phyloP scores from a whole-genome alignment of 2,329 filamentous ascomycete genomes.

The Lachnellula suecica region DNA sequence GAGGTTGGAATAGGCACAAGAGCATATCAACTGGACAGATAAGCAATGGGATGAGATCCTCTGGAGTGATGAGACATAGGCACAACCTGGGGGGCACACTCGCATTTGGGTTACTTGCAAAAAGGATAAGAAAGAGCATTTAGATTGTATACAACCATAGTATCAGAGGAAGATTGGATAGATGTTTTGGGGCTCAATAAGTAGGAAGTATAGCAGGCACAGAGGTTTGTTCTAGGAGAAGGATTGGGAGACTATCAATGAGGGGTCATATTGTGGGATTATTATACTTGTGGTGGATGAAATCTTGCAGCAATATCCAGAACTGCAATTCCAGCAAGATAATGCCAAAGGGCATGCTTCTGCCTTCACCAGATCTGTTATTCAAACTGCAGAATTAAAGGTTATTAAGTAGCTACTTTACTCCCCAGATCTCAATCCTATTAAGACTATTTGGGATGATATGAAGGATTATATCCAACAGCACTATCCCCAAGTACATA shows the following conservation, averaged over 20 bases:
- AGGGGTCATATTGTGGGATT: constrained; percentile 10
- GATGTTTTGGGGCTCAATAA: constrained; percentile 16
- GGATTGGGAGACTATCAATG: constrained; percentile 15
- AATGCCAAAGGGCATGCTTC: constrained; percentile 12
- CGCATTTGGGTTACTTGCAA: neutral
- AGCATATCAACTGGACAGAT: constrained; percentile 9
- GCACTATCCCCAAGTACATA: constrained; percentile 12
- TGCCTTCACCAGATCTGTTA: constrained; percentile 11
- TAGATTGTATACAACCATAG: constrained; percentile 10
- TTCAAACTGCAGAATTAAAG: constrained; percentile 4
- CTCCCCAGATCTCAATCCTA: constrained; percentile 20
- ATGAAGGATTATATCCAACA: constrained; percentile 23
- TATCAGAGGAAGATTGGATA: constrained; percentile 18
- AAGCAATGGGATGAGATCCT: constrained; percentile 10
- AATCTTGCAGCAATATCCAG: constrained; percentile 10
- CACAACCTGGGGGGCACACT: constrained; percentile 7
- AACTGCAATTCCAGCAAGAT: constrained; percentile 14
- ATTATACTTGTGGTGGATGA: constrained; percentile 12
- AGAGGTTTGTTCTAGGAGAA: constrained; percentile 17
- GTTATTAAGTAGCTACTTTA: constrained; percentile 14
- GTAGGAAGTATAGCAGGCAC: constrained; percentile 6
- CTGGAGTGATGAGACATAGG: constrained; percentile 13
- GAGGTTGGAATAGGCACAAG: constrained; percentile 9
- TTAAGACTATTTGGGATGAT: constrained; percentile 17
- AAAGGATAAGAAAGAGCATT: neutral